Percentiles rank a stretch among this genome's conserved stretches.
Evolutionary conservation across 148 eudicot species (phyloP).

Genomic region (Cornus kousa): DNA sequence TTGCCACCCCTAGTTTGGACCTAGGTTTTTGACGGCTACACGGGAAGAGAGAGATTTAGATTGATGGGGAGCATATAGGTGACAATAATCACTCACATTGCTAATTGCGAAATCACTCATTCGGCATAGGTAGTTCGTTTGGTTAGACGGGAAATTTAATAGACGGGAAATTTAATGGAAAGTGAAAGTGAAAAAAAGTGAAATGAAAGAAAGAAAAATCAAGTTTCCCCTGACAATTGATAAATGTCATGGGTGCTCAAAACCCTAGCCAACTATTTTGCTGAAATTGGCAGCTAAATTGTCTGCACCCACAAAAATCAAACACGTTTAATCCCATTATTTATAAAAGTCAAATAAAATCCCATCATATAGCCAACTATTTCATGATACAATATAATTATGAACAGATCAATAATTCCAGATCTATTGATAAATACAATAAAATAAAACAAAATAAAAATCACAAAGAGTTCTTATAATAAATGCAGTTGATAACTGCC

Average conservation of each 20-base stretch:
- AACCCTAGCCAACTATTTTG: conserved; percentile 11
- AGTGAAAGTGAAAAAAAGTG: no score
- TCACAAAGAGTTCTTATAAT: neutral
- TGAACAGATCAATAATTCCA: neutral
- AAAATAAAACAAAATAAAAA: neutral
- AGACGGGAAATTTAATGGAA: neutral
- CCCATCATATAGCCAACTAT: neutral
- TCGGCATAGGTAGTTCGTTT: no score
- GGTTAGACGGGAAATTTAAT: no score
- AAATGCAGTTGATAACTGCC: neutral
- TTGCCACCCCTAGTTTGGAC: no score
- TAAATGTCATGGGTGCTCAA: neutral
- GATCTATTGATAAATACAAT: neutral
- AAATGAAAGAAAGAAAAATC: no score
- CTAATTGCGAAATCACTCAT: no score
- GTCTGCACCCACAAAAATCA: conserved; percentile 42
- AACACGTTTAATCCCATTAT: neutral
- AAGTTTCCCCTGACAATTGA: conserved; percentile 12
- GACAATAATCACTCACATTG: no score
- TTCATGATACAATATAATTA: neutral
- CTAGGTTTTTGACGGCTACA: no score
- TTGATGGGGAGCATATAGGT: no score
- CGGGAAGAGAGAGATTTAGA: no score
- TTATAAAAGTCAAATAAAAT: neutral
- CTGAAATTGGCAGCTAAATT: conserved; percentile 98